Evolutionary conservation across 352 stramenopile genomes (phyloP), one percentile per base, ranked within the genome.

Genomic region (Phytopythium mirpurense): DNA sequence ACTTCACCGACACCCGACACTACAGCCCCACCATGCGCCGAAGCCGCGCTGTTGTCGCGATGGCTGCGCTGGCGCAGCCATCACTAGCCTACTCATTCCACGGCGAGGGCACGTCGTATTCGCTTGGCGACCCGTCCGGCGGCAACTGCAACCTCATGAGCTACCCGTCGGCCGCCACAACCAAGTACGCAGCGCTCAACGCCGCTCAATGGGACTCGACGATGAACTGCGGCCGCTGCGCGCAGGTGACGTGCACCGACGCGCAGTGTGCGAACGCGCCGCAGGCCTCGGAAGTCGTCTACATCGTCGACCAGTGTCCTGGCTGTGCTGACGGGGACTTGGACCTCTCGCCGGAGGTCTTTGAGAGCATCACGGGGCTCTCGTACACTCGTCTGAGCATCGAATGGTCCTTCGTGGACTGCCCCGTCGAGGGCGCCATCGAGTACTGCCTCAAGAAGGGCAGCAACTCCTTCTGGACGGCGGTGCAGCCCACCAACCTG

Each of bases 241-340:
- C 67, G 0, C 37, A 74, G 59, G 70, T 82, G 2, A 62, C 57
- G 29, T 90, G 77, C 51, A 70, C 65, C 10, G 79, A 90, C 57
- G 37, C 67, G 18, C 62, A 54, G 36, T 90, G 78, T 56, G 35
- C 61, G 3, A 62, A 60, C 44, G 51, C 62, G 48, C 50, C 60
- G 10, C 45, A 51, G 27, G 16, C 27, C 21, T 70, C 67, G 36
- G 75, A 86, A 65, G 60, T 78, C 37, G 78, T 85, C 6, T 70
- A 88, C 54, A 81, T 90, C 48, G 63, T 86, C 19, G 79, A 90
- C 57, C 72, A 83, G 54, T 90, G 79, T 56, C 74, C 76, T 14
- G 70, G 67, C 16, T 88, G 76, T 44, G 48, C 27, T 3, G 56
- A 61, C 19, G 79, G 76, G 16, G 76, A 86, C 51, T 54, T 88